Percentiles rank a stretch among this genome's conserved stretches.
These are phyloP conservation scores for Dillenia turbinata DNA, from an alignment of 164 flowering plant species.

Conservation along the genomic window DNA sequence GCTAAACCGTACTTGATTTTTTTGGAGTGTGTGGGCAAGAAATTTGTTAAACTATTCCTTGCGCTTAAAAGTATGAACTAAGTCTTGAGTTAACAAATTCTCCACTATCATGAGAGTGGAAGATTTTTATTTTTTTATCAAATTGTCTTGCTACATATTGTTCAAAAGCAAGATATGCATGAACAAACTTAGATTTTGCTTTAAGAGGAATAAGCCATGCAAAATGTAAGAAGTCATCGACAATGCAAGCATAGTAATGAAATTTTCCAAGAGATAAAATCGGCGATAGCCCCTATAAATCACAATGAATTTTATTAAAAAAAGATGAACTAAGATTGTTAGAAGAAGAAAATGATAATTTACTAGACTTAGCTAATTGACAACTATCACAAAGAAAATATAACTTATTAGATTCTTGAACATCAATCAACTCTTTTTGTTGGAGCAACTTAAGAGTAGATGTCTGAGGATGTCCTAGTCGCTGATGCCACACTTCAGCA, in stretches of 20 bases:
- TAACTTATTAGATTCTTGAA: not conserved
- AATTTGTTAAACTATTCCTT: too few species aligned
- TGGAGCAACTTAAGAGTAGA: too few species aligned
- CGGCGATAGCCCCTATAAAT: not conserved
- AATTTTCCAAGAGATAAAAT: not conserved
- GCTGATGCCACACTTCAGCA: too few species aligned
- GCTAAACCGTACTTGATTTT: too few species aligned
- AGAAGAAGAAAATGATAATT: too few species aligned
- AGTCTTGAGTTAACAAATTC: too few species aligned
- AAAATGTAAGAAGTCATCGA: not conserved
- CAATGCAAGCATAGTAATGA: not conserved
- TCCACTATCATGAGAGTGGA: not conserved
- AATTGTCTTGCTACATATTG: not conserved
- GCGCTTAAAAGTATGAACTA: too few species aligned
- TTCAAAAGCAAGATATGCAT: not conserved
- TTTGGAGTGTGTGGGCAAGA: too few species aligned
- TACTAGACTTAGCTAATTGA: too few species aligned
- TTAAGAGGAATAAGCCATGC: not conserved
- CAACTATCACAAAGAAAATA: too few species aligned
- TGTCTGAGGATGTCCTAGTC: too few species aligned
- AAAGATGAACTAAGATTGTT: not conserved
- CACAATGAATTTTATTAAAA: conserved; percentile 5
- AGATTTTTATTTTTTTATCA: not conserved
- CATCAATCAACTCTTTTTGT: not conserved
- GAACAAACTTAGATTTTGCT: not conserved